Evolutionary conservation across 2,329 filamentous ascomycete genomes (phyloP), one percentile per base, ranked within the genome.

Genomic region (Chalaropsis thielavioides): DNA sequence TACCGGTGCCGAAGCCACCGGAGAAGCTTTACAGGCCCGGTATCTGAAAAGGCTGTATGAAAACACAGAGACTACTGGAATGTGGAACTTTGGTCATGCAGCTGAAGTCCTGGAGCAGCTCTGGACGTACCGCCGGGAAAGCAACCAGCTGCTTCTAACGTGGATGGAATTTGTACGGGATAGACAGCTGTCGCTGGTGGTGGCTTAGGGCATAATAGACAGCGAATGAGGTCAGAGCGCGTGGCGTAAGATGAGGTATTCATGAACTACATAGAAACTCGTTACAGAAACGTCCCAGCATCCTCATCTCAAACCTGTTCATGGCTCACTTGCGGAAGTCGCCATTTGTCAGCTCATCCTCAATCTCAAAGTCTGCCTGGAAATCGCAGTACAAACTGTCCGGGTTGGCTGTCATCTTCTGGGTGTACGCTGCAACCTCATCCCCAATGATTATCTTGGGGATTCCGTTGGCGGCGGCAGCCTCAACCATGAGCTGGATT

Each of bases 401-500:
- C 0, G 69, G 61, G 8, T 63, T 69, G 11, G 68, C 68, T 0
- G 68, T 70, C 64, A 68, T 72, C 43, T 67, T 66, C 44, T 72
- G 73, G 31, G 71, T 74, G 61, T 75, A 76, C 17, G 72, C 70
- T 0, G 75, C 76, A 69, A 78, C 76, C 62, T 76, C 75, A 43
- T 77, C 74, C 35, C 71, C 73, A 49, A 78, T 75, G 38, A 76
- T 40, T 11, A 70, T 71, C 70, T 76, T 77, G 10, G 68, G 56
- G 1, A 74, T 60, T 3, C 70, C 70, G 1, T 66, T 69, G 1
- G 71, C 72, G 7, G 71, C 68, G 0, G 86, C 86, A 0, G 85
- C 83, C 72, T 90, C 87, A 15, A 83, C 81, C 64, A 82, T 75
- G 43, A 90, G 73, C 72, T 90, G 88, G 10, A 86, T 78, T 63